Conservation (phyloP, 2,329 filamentous ascomycete genomes). For the Daldinia eschscholtzii region DNA sequence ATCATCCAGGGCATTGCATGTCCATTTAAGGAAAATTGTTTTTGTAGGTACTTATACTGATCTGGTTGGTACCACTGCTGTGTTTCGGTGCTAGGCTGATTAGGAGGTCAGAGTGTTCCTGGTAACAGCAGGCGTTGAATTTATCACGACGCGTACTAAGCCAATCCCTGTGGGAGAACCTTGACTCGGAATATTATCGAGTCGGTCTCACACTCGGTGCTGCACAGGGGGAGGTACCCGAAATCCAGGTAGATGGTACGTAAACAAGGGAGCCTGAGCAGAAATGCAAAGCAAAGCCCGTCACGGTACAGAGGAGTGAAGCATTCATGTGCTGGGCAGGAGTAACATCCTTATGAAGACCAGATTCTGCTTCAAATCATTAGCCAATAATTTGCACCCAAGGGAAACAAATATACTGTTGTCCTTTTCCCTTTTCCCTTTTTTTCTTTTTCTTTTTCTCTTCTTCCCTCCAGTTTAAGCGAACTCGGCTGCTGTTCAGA, state of each 20-base stretch:
- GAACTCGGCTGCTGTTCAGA: constrained; percentile 27
- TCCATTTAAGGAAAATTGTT: constrained; percentile 31
- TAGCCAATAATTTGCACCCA: constrained; percentile 31
- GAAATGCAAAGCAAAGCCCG: constrained; percentile 27
- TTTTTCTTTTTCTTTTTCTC: not conserved
- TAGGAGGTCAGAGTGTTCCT: constrained; percentile 30
- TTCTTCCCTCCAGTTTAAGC: not conserved
- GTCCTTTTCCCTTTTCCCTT: not conserved
- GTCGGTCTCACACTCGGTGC: constrained; percentile 21
- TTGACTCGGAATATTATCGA: constrained; percentile 38
- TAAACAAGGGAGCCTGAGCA: constrained; percentile 37
- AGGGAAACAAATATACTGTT: constrained; percentile 23
- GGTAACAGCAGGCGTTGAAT: constrained; percentile 31
- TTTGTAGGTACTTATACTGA: constrained; percentile 31
- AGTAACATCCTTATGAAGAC: constrained; percentile 36
- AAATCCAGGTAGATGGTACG: constrained; percentile 42
- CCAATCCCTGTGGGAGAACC: constrained; percentile 16
- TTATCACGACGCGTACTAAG: constrained; percentile 29
- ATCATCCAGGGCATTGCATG: constrained; percentile 30
- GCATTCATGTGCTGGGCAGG: constrained; percentile 29
- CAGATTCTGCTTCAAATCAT: constrained; percentile 34
- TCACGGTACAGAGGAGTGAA: constrained; percentile 34
- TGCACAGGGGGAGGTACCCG: constrained; percentile 26
- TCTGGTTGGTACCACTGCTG: constrained; percentile 23
- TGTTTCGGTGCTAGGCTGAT: constrained; percentile 33